Conservation (phyloP, 805 yeast species). For the Saccharomycopsis sp. region DNA sequence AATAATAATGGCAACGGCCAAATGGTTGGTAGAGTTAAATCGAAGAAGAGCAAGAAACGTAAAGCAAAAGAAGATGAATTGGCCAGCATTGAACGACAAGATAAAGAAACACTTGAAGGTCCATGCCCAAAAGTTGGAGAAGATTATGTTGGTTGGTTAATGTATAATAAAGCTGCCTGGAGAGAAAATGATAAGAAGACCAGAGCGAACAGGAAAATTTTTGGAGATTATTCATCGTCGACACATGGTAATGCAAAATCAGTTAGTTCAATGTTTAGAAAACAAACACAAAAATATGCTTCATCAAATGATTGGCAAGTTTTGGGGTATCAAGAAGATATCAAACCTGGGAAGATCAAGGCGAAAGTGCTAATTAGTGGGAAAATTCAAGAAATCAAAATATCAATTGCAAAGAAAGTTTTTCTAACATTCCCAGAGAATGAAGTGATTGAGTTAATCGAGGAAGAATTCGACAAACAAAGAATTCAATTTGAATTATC, state of each 20-base stretch:
- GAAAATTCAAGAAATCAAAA: constrained; percentile 63
- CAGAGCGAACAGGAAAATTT: constrained; percentile 63
- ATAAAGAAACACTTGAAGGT: constrained; percentile 41
- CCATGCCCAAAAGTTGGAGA: constrained; percentile 59
- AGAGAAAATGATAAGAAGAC: constrained; percentile 63
- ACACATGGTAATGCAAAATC: constrained; percentile 37
- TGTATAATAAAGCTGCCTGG: constrained; percentile 87
- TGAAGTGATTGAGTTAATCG: constrained; percentile 23
- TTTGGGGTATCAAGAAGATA: constrained; percentile 56
- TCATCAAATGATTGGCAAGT: constrained; percentile 76
- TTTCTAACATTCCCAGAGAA: constrained; percentile 59
- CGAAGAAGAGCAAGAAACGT: constrained; percentile 31
- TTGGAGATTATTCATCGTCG: constrained; percentile 60
- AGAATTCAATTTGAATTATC: constrained; percentile 46
- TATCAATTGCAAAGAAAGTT: constrained; percentile 69
- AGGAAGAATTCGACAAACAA: not conserved
- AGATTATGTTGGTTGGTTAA: constrained; percentile 62
- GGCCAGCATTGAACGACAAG: constrained; percentile 33
- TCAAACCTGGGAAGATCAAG: constrained; percentile 65
- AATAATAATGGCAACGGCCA: constrained; percentile 27
- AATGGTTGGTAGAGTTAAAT: constrained; percentile 32
- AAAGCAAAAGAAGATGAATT: constrained; percentile 24
- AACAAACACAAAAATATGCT: constrained; percentile 73
- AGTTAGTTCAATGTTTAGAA: constrained; percentile 63
- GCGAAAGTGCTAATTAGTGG: constrained; percentile 65